phyloP scores from a whole-genome alignment of 2,329 filamentous ascomycete genomes.

The Diaporthe nobilis region DNA sequence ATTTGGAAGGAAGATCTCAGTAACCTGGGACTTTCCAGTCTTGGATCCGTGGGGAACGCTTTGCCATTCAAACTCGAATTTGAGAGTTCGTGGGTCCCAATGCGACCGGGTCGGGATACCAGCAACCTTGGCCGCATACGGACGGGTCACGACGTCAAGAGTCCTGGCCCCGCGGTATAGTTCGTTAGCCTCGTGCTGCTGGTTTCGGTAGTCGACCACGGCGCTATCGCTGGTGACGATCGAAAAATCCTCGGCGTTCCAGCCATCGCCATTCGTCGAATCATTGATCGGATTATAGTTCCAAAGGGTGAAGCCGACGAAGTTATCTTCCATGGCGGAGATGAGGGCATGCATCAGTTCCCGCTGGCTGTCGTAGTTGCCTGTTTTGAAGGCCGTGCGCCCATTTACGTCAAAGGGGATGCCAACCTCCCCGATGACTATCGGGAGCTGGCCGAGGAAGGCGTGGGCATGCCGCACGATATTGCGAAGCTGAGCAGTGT shows the following conservation, averaged over 20 bases:
- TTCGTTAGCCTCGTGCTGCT: slow-evolving; percentile 50
- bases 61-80: slow-evolving; percentile 54
- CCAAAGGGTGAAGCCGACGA: slow-evolving; percentile 56
- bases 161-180: slow-evolving; percentile 56
- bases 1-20: slow-evolving; percentile 56
- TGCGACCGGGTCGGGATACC: slow-evolving; percentile 52
- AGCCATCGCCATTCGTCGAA: slow-evolving; percentile 57
- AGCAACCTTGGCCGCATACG: slow-evolving; percentile 58
- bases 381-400: slow-evolving; percentile 53
- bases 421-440: slow-evolving; percentile 57
- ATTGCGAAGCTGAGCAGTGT: slow-evolving; percentile 55
- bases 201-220: slow-evolving; percentile 53
- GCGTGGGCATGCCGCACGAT: slow-evolving; percentile 51
- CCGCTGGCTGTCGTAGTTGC: slow-evolving; percentile 56
- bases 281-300: slow-evolving; percentile 58
- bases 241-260: slow-evolving; percentile 61
- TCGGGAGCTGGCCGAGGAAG: slow-evolving; percentile 53
- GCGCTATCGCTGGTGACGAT: slow-evolving; percentile 54
- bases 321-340: slow-evolving; percentile 56
- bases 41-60: slow-evolving; percentile 25
- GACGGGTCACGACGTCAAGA: slow-evolving; percentile 57
- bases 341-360: slow-evolving; percentile 57
- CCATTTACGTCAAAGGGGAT: slow-evolving; percentile 58
- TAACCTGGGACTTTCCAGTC: slow-evolving; percentile 48
- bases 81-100: slow-evolving; percentile 53